Evolutionary conservation across 1,284 basidiomycete genomes (phyloP).

Genomic region (Rhodofomes roseus): DNA sequence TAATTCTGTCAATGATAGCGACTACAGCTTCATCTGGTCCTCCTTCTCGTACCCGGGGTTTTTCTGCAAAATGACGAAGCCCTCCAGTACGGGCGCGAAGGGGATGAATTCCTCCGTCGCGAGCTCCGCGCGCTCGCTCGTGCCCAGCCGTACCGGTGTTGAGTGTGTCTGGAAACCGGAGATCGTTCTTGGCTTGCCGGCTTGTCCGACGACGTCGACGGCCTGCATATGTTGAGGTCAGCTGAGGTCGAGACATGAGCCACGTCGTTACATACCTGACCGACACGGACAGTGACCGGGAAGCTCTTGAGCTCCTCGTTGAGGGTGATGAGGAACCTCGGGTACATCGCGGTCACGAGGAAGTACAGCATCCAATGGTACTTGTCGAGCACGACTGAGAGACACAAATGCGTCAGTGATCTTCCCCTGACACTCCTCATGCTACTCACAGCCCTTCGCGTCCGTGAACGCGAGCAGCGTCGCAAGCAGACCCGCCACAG

Average conservation of each 20-base stretch:
- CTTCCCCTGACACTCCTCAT: neutral
- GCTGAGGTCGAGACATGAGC: neutral
- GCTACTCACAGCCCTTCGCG: constrained; percentile 80
- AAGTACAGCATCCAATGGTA: constrained; percentile 99
- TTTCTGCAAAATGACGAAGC: constrained; percentile 86
- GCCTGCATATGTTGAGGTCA: constrained; percentile 43
- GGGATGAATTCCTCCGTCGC: constrained; percentile 97
- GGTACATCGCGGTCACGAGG: constrained; percentile 94
- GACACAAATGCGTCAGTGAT: neutral
- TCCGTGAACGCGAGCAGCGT: constrained; percentile 92
- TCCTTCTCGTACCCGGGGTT: constrained; percentile 83
- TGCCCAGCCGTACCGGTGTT: constrained; percentile 92
- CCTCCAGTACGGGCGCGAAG: constrained; percentile 86
- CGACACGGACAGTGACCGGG: constrained; percentile 92
- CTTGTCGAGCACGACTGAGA: constrained; percentile 84
- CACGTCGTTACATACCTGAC: constrained; percentile 55
- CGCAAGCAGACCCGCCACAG: constrained; percentile 88
- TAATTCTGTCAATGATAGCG: neutral
- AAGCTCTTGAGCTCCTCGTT: constrained; percentile 85
- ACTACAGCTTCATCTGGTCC: constrained; percentile 74
- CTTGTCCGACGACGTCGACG: constrained; percentile 88
- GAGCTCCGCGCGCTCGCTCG: constrained; percentile 91
- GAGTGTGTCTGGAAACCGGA: constrained; percentile 97
- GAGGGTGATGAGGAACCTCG: constrained; percentile 96
- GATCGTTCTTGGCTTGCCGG: constrained; percentile 88